Evolutionary conservation across 305 asterid species (phyloP).

Genomic region (Euphrasia arctica): DNA sequence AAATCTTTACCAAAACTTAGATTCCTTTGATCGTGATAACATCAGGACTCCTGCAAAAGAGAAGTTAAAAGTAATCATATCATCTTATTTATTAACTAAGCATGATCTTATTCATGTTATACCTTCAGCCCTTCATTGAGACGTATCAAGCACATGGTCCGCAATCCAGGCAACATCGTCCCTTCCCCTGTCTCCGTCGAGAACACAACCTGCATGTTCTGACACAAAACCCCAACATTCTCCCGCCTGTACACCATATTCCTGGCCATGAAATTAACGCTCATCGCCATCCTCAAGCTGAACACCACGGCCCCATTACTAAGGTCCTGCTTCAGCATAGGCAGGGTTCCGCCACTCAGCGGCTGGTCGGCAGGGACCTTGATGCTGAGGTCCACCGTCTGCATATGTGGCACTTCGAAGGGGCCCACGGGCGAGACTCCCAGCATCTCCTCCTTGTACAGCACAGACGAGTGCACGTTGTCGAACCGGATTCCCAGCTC

Average conservation of each 20-base stretch:
- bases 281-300: conserved; percentile 32
- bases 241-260: conserved; percentile 22
- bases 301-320: conserved; percentile 23
- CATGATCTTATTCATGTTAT: not conserved
- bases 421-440: conserved; percentile 28
- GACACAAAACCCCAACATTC: conserved; percentile 31
- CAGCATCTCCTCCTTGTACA: conserved; percentile 34
- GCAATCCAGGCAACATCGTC: conserved; percentile 2
- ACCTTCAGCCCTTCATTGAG: conserved; percentile 2
- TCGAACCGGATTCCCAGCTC: conserved; percentile 23
- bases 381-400: not conserved
- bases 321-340: not conserved
- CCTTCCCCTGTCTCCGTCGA: conserved; percentile 27
- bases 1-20: not conserved
- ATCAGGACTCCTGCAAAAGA: not conserved
- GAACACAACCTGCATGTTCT: conserved; percentile 29
- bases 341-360: no score
- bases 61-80: not conserved
- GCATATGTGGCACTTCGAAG: conserved; percentile 18
- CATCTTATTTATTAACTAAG: not conserved
- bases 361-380: conserved; percentile 7
- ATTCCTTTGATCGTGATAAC: not conserved
- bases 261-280: conserved; percentile 23
- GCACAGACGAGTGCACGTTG: conserved; percentile 27
- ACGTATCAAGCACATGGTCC: conserved; percentile 28